Evolutionary conservation across 164 flowering plant genomes (phyloP), one percentile per base, ranked within the genome.

Genomic region (grape (Vitis vinifera)): DNA sequence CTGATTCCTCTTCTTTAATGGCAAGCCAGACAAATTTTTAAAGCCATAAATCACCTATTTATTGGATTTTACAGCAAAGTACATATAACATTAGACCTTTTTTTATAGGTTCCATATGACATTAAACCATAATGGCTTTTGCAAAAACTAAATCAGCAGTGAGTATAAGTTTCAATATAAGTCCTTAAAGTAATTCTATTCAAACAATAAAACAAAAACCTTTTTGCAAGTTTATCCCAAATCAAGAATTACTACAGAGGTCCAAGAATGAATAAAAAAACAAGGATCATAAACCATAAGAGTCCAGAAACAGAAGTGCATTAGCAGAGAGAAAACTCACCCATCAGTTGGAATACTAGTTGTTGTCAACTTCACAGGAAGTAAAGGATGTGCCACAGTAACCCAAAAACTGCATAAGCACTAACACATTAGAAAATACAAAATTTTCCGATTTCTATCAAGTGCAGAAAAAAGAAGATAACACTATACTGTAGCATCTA

Each of bases 301-400:
- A 23, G 27, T 23, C 27, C 0, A 23, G 27, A 23, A 23, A 23
- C 27, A 23, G 27, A 23, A 23, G 8, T 30, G 30, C 47, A 78
- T 37, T 37, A 37, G 44, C 44, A 37, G 44, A 37, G 44, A 3
- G 44, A 37, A 37, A 37, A 37, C 93, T 82, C 68, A 94, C 99
- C 98, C 98, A 78, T 91, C 98, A 66, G 90, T 61, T 29, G 97
- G 87, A 73, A 83, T 59, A 81, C 60, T 90, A 62, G 92, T 68
- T 51, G 78, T 66, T 12, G 67, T 69, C 84, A 92, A 79, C 88
- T 92, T 96, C 80, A 88, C 94, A 55, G 98, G 97, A 73, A 16
- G 63, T 19, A 93, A 67, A 50, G 95, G 95, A 76, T 93, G 86
- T 69, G 77, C 85, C 61, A 88, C 31, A 5, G 94, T 69, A 65